A percentile compares a stretch with the other conserved stretches of the same genome.
phyloP scores from a whole-genome alignment of 225 moss, liverwort and hornwort genomes.

The Bryum argenteum region DNA sequence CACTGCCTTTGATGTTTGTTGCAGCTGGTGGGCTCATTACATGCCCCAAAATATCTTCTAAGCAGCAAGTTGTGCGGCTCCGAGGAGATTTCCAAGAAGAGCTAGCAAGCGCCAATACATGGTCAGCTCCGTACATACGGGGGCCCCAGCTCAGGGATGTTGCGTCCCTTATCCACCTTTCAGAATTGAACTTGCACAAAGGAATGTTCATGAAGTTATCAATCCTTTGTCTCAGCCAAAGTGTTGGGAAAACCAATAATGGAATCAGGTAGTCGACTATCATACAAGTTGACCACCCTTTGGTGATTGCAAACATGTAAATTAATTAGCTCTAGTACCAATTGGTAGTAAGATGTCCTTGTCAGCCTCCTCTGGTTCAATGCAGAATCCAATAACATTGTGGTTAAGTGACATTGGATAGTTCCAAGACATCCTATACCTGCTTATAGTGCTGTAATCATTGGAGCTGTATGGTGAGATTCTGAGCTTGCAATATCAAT shows the following conservation, averaged over 20 bases:
- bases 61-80: not conserved
- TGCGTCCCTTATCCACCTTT: constrained; percentile 13
- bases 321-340: not conserved
- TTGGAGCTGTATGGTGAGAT: constrained; percentile 31
- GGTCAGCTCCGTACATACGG: constrained; percentile 26
- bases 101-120: not conserved
- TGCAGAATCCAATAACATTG: not conserved
- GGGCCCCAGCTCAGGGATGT: not conserved
- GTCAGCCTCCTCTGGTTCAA: not conserved
- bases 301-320: not conserved
- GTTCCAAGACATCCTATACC: constrained; percentile 4
- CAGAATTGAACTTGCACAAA: constrained; percentile 8
- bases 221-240: not conserved
- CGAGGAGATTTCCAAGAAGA: not conserved
- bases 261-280: not conserved
- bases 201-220: constrained; percentile 14
- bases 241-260: not conserved
- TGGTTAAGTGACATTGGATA: constrained; percentile 2
- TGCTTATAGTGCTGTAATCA: constrained; percentile 9
- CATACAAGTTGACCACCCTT: not conserved
- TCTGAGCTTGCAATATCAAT: too few species aligned
- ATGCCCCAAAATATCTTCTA: constrained; percentile 16
- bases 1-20: not conserved
- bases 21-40: not conserved
- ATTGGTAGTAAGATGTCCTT: not conserved